Conservation (phyloP, 495 filamentous ascomycete genomes). For the Xylaria nigripes region DNA sequence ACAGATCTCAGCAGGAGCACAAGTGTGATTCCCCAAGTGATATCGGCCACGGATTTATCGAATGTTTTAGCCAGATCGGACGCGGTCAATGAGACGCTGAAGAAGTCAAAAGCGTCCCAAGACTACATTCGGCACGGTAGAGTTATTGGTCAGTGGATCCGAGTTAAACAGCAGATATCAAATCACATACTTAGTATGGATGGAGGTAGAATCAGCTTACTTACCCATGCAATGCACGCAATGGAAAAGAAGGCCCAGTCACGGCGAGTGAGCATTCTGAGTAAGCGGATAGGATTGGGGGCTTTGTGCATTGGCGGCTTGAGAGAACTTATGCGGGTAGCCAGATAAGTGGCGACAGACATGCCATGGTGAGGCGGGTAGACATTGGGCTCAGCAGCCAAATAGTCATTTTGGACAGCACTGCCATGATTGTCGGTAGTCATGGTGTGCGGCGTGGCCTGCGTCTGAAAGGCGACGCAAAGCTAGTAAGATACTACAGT, state of each 20-base stretch:
- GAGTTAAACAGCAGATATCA: background rate
- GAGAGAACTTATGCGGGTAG: conserved; percentile 63
- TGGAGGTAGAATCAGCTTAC: too few relatives aligned
- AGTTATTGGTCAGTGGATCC: background rate
- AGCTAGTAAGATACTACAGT: background rate
- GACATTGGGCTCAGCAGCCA: conserved; percentile 15
- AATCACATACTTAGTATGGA: too few relatives aligned
- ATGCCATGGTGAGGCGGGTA: conserved; percentile 40
- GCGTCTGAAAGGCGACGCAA: background rate
- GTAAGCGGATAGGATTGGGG: conserved; percentile 66
- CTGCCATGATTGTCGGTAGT: background rate
- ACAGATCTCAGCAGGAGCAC: conserved; percentile 74
- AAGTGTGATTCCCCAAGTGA: conserved; percentile 86
- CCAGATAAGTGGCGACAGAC: conserved; percentile 53
- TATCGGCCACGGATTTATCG: conserved; percentile 58
- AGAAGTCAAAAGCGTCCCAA: conserved; percentile 90
- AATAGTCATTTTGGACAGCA: background rate
- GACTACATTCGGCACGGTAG: conserved; percentile 37
- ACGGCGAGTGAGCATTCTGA: conserved; percentile 58
- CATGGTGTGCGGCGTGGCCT: background rate
- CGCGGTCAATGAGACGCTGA: conserved; percentile 75
- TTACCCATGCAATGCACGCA: conserved; percentile 61
- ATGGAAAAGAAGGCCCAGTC: conserved; percentile 84
- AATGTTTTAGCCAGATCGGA: conserved; percentile 59
- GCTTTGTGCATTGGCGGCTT: conserved; percentile 70